Base-by-base conservation (phyloP, 768 basidiomycete species). In the Agaricus blazei region DNA sequence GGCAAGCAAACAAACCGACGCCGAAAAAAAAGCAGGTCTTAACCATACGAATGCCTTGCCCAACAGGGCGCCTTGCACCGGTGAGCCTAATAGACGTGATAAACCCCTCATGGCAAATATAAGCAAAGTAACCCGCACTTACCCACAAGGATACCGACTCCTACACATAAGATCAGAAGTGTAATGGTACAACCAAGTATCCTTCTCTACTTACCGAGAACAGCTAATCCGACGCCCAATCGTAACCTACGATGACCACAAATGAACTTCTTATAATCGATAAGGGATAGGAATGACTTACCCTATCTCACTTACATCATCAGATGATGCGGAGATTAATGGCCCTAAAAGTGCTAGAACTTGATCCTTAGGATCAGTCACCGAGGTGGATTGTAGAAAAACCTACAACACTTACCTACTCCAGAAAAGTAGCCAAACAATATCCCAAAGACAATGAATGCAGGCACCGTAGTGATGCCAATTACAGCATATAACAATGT, bases 401-500 rank as follows among this genome's bases (percentile, higher is more conserved):
- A 38, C 6, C 5, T 4, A 4, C 31, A 14, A 45, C 14, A 56
- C 64, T 48, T 29, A 65, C 64, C 60, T 26, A 53, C 43, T 12
- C 61, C 64, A 28, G 48, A 27, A n/a, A 71, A 74, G 53, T 75
- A 71, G 1, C 77, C 77, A 54, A 70, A 77, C 3, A 78, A 55
- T 7, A 75, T 56, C 4, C 70, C 67, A 42, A 79, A 67, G 8
- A 68, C 58, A 26, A 71, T 63, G 19, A 71, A 63, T 26, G 71
- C 66, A 0, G 63, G 66, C 7, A 67, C 58, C 26, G 55, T 61
- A 26, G 62, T 68, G 40, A 74, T 57, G 6, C 64, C 71, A 26
- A 72, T 64, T 62, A 78, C 67, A 2, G 65, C 65, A 49, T 75
- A 72, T 1, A 74, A 65, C 40, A 75, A 52, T 28, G 61, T 61